phyloP scores from a whole-genome alignment of 2,329 filamentous ascomycete species.

The Diaporthe nobilis region DNA sequence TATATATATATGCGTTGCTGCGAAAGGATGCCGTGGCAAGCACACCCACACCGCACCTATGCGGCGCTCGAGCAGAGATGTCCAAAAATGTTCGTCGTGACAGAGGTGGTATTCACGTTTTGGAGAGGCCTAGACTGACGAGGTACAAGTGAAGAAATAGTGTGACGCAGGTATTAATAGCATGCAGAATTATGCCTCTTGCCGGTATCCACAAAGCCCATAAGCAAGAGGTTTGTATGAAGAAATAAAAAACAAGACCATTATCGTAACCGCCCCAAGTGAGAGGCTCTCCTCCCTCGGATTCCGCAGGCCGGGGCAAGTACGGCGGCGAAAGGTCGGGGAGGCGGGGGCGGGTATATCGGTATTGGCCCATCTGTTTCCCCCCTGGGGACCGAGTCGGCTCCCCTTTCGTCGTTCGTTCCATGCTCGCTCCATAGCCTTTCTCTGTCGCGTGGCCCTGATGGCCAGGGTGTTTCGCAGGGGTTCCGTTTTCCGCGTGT shows the following conservation, averaged over 20 bases:
- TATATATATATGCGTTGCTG: neutral
- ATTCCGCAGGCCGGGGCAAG: constrained; percentile 20
- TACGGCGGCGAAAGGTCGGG: constrained; percentile 34
- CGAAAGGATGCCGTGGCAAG: neutral
- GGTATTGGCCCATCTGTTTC: constrained; percentile 31
- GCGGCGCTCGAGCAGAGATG: neutral
- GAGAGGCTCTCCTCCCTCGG: constrained; percentile 29
- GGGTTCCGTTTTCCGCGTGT: constrained; percentile 41
- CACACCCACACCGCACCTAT: too few relatives aligned
- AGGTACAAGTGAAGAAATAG: constrained; percentile 42
- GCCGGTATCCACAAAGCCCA: constrained; percentile 41
- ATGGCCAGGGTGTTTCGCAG: constrained; percentile 33
- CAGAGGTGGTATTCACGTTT: constrained; percentile 42
- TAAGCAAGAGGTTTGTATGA: constrained; percentile 41
- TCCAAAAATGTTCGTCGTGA: constrained; percentile 11
- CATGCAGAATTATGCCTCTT: constrained; percentile 42
- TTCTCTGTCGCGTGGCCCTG: constrained; percentile 33
- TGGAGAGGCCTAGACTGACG: constrained; percentile 41
- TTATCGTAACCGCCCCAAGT: constrained; percentile 43
- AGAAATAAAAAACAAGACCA: constrained; percentile 48
- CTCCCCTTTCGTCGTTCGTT: constrained; percentile 28
- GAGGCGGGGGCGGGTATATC: constrained; percentile 28
- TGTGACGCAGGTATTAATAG: constrained; percentile 43
- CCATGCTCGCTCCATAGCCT: constrained; percentile 28
- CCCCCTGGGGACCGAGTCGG: neutral